Evolutionary conservation across 169 alveolate species (phyloP), one percentile per base, ranked within the genome.

Genomic region (Plasmodium ovale): DNA sequence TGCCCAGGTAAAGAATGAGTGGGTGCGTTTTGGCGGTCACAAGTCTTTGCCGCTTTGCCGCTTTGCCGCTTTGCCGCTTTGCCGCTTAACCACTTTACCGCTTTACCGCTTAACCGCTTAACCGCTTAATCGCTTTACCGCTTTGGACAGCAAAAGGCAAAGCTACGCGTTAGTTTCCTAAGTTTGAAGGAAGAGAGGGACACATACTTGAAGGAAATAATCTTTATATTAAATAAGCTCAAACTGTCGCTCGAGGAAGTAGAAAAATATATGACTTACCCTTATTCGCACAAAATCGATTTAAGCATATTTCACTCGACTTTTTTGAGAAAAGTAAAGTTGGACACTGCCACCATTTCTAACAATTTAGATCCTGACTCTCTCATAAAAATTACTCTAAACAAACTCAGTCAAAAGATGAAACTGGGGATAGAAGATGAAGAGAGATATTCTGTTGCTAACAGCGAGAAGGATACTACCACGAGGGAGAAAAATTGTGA

Each of bases 171-270:
- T 31, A 51, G 37, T 42, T 77, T 77, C 31, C 25, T 31, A 23
- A 56, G 12, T 54, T 51, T 77, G 67, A 77, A 77, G 54, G 68
- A 77, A 42, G 88, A 77, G 47, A 77, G 62, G 37, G 6, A 62
- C 7, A 60, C 27, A 37, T 77, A 49, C 67, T 25, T 54, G 1
- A 56, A 77, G 12, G 88, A 77, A 77, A 77, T 77, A 2, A 37
- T 44, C 23, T 59, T 60, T 25, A 3, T 77, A 14, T 27, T 67
- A 65, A 77, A 44, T 68, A 77, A 60, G 3, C 74, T 77, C 23
- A 77, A 62, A 68, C 16, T 47, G 16, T 59, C 77, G 2, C 14
- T 77, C 33, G 77, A 77, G 31, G 77, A 53, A 3, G 44, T 68
- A 35, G 74, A 77, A 27, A 49, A 62, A 44, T 77, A 77, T 62